phyloP scores from a whole-genome alignment of 2,329 filamentous ascomycete species.

The Fusarium tjaetaba region DNA sequence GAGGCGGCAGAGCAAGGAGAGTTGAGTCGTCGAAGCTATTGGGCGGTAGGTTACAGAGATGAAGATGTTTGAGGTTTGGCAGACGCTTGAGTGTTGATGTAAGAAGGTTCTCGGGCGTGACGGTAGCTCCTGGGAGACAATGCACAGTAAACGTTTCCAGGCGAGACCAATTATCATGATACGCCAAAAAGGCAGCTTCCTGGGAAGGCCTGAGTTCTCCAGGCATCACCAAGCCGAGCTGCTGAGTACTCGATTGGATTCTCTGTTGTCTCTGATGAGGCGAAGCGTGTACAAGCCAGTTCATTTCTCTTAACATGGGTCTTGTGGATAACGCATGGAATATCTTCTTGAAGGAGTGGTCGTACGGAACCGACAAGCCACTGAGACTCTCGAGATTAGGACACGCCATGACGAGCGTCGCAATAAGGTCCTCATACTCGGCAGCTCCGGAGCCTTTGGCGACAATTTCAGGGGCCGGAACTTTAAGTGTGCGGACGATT shows the following conservation, averaged over 20 bases:
- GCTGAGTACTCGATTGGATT: constrained; percentile 44
- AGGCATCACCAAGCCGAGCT: constrained; percentile 45
- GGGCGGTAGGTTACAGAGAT: constrained; percentile 66
- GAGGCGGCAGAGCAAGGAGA: constrained; percentile 63
- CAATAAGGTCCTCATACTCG: constrained; percentile 67
- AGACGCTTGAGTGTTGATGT: constrained; percentile 60
- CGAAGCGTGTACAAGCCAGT: constrained; percentile 64
- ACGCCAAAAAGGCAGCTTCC: constrained; percentile 58
- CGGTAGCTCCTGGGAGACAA: constrained; percentile 64
- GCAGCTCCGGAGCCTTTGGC: constrained; percentile 50
- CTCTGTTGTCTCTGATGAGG: constrained; percentile 46
- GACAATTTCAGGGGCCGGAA: constrained; percentile 57
- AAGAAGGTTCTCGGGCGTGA: constrained; percentile 64
- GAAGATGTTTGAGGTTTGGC: constrained; percentile 66
- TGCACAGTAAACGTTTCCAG: constrained; percentile 68
- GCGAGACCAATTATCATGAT: constrained; percentile 65
- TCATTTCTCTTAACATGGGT: constrained; percentile 64
- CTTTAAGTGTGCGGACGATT: constrained; percentile 66
- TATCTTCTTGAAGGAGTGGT: constrained; percentile 65
- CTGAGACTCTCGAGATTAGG: constrained; percentile 70
- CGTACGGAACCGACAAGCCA: constrained; percentile 64
- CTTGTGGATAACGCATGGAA: constrained; percentile 70
- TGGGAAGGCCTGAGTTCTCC: constrained; percentile 45
- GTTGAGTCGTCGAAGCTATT: constrained; percentile 67
- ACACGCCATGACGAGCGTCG: constrained; percentile 71